Evolutionary conservation across 2,329 filamentous ascomycete species (phyloP).

Genomic region (Colletotrichum sp.): DNA sequence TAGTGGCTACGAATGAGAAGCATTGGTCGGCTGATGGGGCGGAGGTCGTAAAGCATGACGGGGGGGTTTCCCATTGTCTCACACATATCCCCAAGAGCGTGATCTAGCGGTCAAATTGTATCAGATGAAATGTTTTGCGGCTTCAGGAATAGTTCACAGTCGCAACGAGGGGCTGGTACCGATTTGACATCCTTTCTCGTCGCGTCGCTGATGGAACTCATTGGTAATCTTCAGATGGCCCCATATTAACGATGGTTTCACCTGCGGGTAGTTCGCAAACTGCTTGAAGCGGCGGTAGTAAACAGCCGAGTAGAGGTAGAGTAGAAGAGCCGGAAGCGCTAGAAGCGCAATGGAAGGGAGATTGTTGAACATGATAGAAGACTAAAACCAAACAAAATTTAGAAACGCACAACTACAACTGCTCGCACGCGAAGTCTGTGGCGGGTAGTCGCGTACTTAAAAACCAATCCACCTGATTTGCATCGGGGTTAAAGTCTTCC

Average conservation of each 20-base stretch:
- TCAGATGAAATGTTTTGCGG: neutral
- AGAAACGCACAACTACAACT: neutral
- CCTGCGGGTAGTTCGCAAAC: slow-evolving; percentile 6
- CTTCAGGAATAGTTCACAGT: neutral
- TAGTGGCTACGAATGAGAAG: slow-evolving; percentile 35
- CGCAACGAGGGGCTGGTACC: neutral
- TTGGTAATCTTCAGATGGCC: slow-evolving; percentile 11
- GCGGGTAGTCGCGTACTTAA: neutral
- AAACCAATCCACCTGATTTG: neutral
- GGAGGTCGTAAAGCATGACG: slow-evolving; percentile 37
- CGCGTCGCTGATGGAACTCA: neutral
- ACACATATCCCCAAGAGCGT: slow-evolving; percentile 30
- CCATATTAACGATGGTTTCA: slow-evolving; percentile 16
- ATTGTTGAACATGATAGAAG: neutral
- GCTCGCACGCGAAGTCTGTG: too few relatives aligned
- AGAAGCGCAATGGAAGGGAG: neutral
- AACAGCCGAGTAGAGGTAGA: slow-evolving; percentile 5
- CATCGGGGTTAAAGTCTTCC: neutral
- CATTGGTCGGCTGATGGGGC: slow-evolving; percentile 37
- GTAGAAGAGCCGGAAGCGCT: neutral
- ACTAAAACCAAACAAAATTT: too few relatives aligned
- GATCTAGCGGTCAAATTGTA: slow-evolving; percentile 16
- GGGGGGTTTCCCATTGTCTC: slow-evolving; percentile 35
- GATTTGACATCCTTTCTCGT: neutral
- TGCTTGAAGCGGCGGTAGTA: slow-evolving; percentile 17